Conservation (phyloP, 1,139 yeast species). For the Sugiyamaella japonica region DNA sequence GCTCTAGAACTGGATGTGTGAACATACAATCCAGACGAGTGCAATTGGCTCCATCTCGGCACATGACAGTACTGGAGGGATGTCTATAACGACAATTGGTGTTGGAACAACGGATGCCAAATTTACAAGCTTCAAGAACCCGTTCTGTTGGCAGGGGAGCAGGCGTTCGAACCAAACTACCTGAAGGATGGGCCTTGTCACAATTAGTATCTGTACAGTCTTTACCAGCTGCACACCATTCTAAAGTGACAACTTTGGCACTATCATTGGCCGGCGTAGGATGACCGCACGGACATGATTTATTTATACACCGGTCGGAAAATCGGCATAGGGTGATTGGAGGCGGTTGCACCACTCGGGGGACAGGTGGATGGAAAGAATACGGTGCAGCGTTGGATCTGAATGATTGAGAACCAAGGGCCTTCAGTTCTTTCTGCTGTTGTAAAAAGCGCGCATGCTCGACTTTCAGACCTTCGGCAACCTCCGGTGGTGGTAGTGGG, state of each 20-base stretch:
- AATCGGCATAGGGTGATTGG: conserved; percentile 58
- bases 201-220: conserved; percentile 62
- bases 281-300: conserved; percentile 82
- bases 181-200: conserved; percentile 79
- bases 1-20: conserved; percentile 75
- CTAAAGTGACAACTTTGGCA: conserved; percentile 64
- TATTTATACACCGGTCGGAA: conserved; percentile 72
- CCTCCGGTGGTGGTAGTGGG: conserved; percentile 13
- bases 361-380: not conserved
- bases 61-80: conserved; percentile 67
- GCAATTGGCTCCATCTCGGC: conserved; percentile 81
- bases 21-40: conserved; percentile 77
- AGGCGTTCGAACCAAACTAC: conserved; percentile 41
- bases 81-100: conserved; percentile 80
- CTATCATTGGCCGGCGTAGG: conserved; percentile 83
- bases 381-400: not conserved
- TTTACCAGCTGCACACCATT: conserved; percentile 77
- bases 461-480: not conserved
- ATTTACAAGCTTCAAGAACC: conserved; percentile 74
- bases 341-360: conserved; percentile 7
- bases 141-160: conserved; percentile 29
- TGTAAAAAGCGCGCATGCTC: conserved; percentile 7
- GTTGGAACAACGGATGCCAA: conserved; percentile 72
- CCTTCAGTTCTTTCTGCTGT: not conserved
- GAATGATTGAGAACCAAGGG: not conserved